Percentiles rank a stretch among this genome's conserved stretches.
These are phyloP conservation scores for Aspergillus conjunctus DNA, from an alignment of 495 filamentous ascomycete species.

Conservation along the genomic window DNA sequence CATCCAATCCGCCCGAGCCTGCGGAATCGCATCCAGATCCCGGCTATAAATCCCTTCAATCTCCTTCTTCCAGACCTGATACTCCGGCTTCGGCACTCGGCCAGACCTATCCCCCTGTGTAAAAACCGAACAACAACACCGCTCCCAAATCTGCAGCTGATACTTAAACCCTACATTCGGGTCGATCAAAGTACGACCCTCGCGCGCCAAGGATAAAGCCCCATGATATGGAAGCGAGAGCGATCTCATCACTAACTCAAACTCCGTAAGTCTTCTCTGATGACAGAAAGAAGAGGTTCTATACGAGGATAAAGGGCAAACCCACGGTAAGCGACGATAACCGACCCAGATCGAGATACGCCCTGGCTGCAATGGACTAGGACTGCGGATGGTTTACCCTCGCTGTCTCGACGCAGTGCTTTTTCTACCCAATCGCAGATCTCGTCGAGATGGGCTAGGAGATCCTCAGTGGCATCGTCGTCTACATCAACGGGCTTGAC, in stretches of 20 bases:
- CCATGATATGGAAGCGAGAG: not conserved
- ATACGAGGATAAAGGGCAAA: not conserved
- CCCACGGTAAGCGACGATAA: conserved; percentile 17
- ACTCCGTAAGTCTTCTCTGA: too few species aligned
- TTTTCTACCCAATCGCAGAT: conserved; percentile 6
- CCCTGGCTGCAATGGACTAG: conserved; percentile 15
- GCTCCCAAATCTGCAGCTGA: conserved; percentile 12
- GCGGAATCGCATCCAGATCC: not conserved
- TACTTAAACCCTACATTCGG: conserved; percentile 18
- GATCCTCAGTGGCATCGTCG: conserved; percentile 13
- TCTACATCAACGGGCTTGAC: conserved; percentile 11
- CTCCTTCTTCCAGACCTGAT: conserved; percentile 3
- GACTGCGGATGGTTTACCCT: not conserved
- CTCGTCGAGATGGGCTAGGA: not conserved
- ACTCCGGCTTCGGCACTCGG: not conserved
- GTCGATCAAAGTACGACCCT: not conserved
- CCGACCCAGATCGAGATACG: conserved; percentile 13
- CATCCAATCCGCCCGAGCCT: conserved; percentile 6
- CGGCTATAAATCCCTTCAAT: not conserved
- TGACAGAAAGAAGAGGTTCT: too few species aligned
- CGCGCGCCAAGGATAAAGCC: not conserved
- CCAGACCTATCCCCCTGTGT: not conserved
- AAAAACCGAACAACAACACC: not conserved
- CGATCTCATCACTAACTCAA: conserved; percentile 6
- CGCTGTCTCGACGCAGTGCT: not conserved